Conservation (phyloP, 768 basidiomycete species). For the Chalciporus pseudorubinellus region DNA sequence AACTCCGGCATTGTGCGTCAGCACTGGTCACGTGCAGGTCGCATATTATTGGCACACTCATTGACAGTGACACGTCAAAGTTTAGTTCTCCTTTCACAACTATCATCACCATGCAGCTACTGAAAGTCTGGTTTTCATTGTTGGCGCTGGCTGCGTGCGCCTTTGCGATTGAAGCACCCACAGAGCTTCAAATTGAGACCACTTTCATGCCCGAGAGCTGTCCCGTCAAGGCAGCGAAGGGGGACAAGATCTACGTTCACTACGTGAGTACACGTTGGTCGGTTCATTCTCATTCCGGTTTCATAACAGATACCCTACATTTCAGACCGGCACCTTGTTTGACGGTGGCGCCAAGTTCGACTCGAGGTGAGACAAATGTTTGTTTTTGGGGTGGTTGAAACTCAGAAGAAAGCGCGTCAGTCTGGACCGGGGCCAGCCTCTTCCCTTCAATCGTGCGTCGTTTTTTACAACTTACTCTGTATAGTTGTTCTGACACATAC, state of each 20-base stretch:
- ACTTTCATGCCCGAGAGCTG: slow-evolving; percentile 61
- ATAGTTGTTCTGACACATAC: slow-evolving; percentile 1
- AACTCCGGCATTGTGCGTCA: slow-evolving; percentile 7
- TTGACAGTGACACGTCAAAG: no score
- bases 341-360: slow-evolving; percentile 83
- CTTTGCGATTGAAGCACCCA: slow-evolving; percentile 47
- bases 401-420: slow-evolving; percentile 34
- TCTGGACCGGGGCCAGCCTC: slow-evolving; percentile 67
- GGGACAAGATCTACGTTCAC: slow-evolving; percentile 71
- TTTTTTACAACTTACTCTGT: background rate
- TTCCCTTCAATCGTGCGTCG: slow-evolving; percentile 72
- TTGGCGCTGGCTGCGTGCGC: slow-evolving; percentile 48
- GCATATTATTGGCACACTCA: no score
- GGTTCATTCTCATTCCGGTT: background rate
- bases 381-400: background rate
- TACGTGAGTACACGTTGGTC: slow-evolving; percentile 52
- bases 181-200: slow-evolving; percentile 59
- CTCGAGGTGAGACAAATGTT: slow-evolving; percentile 56
- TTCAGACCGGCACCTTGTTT: slow-evolving; percentile 77
- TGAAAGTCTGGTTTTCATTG: slow-evolving; percentile 45
- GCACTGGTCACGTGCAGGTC: background rate
- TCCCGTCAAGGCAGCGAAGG: slow-evolving; percentile 49
- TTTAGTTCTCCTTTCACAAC: background rate
- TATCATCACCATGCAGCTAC: slow-evolving; percentile 49
- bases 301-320: slow-evolving; percentile 5